A percentile compares a stretch with the other conserved stretches of the same genome.
These are phyloP conservation scores for Scheffersomyces stipitis DNA, from an alignment of 805 yeast genomes.

Conservation along the genomic window DNA sequence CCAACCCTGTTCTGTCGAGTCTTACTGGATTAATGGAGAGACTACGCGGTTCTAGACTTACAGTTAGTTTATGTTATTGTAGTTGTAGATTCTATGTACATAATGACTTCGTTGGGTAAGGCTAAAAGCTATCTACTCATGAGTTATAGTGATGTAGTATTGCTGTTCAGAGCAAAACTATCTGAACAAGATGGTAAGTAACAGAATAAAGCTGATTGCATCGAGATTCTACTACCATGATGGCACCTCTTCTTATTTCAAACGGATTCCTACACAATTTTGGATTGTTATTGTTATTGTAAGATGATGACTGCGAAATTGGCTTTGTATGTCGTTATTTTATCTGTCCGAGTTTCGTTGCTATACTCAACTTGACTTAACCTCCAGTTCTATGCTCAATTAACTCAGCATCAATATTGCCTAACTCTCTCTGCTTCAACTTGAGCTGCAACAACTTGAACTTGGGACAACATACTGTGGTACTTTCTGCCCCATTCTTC, in stretches of 20 bases:
- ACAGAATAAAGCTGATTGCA: no score
- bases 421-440: slow-evolving; percentile 60
- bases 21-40: slow-evolving; percentile 39
- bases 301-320: no score
- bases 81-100: no score
- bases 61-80: no score
- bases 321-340: not conserved
- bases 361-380: not conserved
- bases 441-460: slow-evolving; percentile 62
- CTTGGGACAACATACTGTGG: slow-evolving; percentile 77
- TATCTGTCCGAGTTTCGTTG: not conserved
- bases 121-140: no score
- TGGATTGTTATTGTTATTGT: slow-evolving; percentile 1
- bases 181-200: no score
- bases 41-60: slow-evolving; percentile 78
- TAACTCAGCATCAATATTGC: slow-evolving; percentile 58
- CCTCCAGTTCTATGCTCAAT: slow-evolving; percentile 17
- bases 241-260: no score
- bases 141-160: no score
- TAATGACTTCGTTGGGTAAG: no score
- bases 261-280: not conserved
- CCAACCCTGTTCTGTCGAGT: slow-evolving; percentile 61
- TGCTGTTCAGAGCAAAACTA: no score
- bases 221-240: no score
- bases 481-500: slow-evolving; percentile 55